Evolutionary conservation across 2,329 filamentous ascomycete genomes (phyloP).

Genomic region (Arthrobotrys sphaeroides): DNA sequence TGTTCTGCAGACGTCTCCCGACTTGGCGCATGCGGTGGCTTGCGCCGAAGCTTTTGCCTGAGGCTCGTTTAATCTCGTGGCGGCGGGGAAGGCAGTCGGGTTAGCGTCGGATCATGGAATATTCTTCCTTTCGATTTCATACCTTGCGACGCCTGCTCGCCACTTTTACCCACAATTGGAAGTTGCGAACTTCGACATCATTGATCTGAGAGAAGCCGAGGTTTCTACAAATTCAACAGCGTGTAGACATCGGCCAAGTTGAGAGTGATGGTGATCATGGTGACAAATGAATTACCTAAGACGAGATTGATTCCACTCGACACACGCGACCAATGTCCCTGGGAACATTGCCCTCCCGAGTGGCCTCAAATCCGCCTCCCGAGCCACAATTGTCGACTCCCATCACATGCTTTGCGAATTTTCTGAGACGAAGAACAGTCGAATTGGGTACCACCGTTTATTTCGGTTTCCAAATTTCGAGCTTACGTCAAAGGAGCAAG

Average conservation of each 20-base stretch:
- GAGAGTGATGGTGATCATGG: background rate
- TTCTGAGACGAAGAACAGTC: background rate
- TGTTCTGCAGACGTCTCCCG: constrained; percentile 42
- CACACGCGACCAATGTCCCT: background rate
- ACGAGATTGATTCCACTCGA: background rate
- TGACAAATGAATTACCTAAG: constrained; percentile 10
- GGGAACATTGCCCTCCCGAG: background rate
- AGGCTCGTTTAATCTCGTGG: constrained; percentile 45
- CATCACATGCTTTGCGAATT: background rate
- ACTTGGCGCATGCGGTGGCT: constrained; percentile 52
- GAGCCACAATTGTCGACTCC: background rate
- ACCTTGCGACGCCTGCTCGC: background rate
- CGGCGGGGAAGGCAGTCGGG: constrained; percentile 26
- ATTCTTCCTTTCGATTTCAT: constrained; percentile 24
- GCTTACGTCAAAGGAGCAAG: constrained; percentile 27
- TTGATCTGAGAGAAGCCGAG: constrained; percentile 5
- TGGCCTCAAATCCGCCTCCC: too few relatives aligned
- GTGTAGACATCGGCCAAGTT: background rate
- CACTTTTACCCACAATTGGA: constrained; percentile 37
- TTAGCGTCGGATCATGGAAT: constrained; percentile 48
- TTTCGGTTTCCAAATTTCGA: background rate
- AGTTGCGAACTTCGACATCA: constrained; percentile 46
- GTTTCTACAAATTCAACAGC: background rate
- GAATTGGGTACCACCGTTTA: background rate
- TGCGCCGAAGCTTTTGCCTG: constrained; percentile 33